Evolutionary conservation across 2,329 filamentous ascomycete genomes (phyloP).

Genomic region (Trichophyton benhamiae): DNA sequence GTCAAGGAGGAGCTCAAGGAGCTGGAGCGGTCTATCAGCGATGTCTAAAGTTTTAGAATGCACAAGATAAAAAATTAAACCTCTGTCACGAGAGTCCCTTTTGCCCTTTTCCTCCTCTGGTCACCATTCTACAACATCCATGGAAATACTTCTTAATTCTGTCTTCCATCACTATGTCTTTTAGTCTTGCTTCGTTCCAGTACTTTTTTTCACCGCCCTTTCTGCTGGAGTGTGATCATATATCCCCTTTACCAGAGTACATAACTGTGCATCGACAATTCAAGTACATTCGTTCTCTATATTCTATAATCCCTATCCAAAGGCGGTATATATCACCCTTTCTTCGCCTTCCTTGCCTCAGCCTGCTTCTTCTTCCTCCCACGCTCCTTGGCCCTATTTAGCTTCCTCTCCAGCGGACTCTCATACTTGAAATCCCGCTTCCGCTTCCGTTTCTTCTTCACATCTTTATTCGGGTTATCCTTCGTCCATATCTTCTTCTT

Average conservation of each 20-base stretch:
- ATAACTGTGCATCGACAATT: neutral
- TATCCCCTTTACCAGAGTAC: neutral
- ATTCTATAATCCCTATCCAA: neutral
- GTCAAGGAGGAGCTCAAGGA: slow-evolving; percentile 86
- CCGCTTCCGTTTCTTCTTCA: slow-evolving; percentile 56
- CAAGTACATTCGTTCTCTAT: neutral
- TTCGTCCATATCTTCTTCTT: slow-evolving; percentile 41
- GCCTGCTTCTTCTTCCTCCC: slow-evolving; percentile 60
- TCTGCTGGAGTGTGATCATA: neutral
- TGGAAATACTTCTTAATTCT: neutral
- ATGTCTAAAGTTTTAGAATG: slow-evolving; percentile 49
- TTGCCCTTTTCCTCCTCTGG: neutral
- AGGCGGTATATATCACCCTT: neutral
- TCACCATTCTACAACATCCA: neutral
- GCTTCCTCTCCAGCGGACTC: slow-evolving; percentile 66
- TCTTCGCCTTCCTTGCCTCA: slow-evolving; percentile 37
- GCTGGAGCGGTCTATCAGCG: slow-evolving; percentile 82
- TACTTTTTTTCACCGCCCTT: neutral
- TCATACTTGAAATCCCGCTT: slow-evolving; percentile 92
- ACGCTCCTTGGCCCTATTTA: slow-evolving; percentile 49
- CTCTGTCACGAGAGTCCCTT: neutral
- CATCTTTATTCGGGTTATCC: slow-evolving; percentile 35
- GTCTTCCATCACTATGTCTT: neutral
- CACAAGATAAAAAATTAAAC: neutral
- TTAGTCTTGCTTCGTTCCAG: neutral